These are phyloP conservation scores for Penicillium mononematosum DNA, from an alignment of 495 filamentous ascomycete species.

Conservation along the genomic window DNA sequence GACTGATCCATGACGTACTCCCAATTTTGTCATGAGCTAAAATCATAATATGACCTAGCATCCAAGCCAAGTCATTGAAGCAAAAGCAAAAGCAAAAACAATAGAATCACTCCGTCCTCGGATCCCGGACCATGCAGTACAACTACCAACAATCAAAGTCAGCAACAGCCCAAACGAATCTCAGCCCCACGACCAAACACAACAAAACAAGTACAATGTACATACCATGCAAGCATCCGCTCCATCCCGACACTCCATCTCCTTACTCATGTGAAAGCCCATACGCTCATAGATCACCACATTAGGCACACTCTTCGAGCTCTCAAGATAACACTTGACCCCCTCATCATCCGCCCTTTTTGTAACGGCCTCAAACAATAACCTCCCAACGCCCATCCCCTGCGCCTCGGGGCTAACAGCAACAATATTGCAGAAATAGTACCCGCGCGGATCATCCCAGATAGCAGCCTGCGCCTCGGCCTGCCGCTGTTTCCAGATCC, in stretches of 20 bases:
- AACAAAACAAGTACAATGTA: slow-evolving; percentile 8
- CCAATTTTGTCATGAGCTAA: neutral
- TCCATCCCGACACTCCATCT: slow-evolving; percentile 60
- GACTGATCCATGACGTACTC: neutral
- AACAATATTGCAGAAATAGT: slow-evolving; percentile 69
- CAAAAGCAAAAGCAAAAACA: neutral
- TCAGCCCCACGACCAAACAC: neutral
- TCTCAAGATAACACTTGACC: slow-evolving; percentile 61
- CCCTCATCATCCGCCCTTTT: slow-evolving; percentile 57
- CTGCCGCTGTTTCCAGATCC: slow-evolving; percentile 64
- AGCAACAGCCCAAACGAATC: slow-evolving; percentile 8
- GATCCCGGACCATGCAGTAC: slow-evolving; percentile 37
- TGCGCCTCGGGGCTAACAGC: slow-evolving; percentile 60
- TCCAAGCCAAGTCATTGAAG: neutral
- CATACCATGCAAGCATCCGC: slow-evolving; percentile 43
- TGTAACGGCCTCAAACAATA: slow-evolving; percentile 56
- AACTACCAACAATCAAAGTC: slow-evolving; percentile 20
- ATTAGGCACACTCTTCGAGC: slow-evolving; percentile 59
- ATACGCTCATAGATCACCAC: slow-evolving; percentile 63
- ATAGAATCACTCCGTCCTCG: slow-evolving; percentile 17
- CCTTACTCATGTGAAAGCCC: slow-evolving; percentile 59
- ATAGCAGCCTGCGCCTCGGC: slow-evolving; percentile 53
- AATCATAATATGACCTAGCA: neutral
- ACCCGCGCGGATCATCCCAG: slow-evolving; percentile 59
- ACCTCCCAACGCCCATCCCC: slow-evolving; percentile 56